Base-by-base conservation (phyloP, 176 grass and related monocot species). In the barley (Hordeum vulgare) region DNA sequence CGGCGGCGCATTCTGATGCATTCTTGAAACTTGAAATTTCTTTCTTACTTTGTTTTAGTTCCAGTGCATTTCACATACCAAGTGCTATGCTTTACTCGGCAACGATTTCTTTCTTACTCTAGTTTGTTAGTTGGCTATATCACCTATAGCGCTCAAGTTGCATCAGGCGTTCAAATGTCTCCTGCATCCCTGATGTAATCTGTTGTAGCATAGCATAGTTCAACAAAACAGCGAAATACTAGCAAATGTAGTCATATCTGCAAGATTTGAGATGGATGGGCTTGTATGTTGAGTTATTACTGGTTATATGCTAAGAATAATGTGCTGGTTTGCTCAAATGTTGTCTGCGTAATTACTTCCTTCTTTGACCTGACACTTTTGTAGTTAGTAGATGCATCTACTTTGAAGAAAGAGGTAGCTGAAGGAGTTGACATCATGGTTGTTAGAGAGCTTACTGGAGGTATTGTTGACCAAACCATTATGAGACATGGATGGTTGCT, bases 391-490 rank as follows among this genome's bases (percentile, higher is more conserved):
- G 91, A 94, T 59, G 89, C 96, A 66, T 99, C 93, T 71, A 95
- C 91, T 87, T 63, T 99, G 77, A 99, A 96, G 82, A 92, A 87
- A 76, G 93, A 94, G 78, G 85, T 96, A 51, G 93, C 89, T 81
- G 93, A 98, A 87, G 93, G 93, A 90, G 91, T 94, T 61, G 93
- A 98, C 82, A 87, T 98, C 74, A 96, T 98, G 93, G 93, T 98
- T 87, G 89, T 96, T 23, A 89, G 89, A 89, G 96, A 98, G 80
- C 96, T 96, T 63, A 96, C 96, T 42, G 93, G 96, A 93, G 96
- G 96, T 98, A 78, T 60, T 53, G 6, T 21, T 71, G 28, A 75
- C 9, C 35, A 24, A 71, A 66, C 75, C 71, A 9, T 25, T 15
- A 79, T 53, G 9, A 67, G 53, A 33, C 27, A 8, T n/a, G 15